These are phyloP conservation scores for Diplodia intermedia DNA, from an alignment of 2,329 filamentous ascomycete species.

Conservation along the genomic window DNA sequence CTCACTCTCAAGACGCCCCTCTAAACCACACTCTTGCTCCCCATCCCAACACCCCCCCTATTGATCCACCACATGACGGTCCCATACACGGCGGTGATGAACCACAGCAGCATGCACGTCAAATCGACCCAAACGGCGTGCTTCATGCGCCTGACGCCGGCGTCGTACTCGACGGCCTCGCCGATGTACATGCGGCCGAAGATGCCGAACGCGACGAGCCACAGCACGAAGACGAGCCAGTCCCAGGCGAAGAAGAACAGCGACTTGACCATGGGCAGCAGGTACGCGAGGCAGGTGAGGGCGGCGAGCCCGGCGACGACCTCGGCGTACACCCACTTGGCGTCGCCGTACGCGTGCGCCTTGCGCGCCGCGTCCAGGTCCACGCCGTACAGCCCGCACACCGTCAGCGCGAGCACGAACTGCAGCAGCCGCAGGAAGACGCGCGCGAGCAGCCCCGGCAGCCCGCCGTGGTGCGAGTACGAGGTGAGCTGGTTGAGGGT, in stretches of 20 bases:
- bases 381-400: constrained; percentile 72
- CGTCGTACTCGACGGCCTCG: constrained; percentile 68
- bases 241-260: constrained; percentile 69
- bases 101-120: constrained; percentile 76
- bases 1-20: neutral
- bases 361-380: constrained; percentile 47
- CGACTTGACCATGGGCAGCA: constrained; percentile 63
- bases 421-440: constrained; percentile 74
- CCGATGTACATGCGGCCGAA: constrained; percentile 83
- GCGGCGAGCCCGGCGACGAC: constrained; percentile 71
- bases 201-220: constrained; percentile 81
- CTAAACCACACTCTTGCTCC: constrained; percentile 23
- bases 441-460: constrained; percentile 61
- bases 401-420: constrained; percentile 76
- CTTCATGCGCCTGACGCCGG: constrained; percentile 77
- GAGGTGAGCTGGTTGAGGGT: constrained; percentile 15
- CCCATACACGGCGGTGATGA: constrained; percentile 64
- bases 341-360: constrained; percentile 53
- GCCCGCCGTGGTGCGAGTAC: constrained; percentile 38
- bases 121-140: constrained; percentile 85
- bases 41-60: neutral
- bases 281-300: constrained; percentile 69
- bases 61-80: constrained; percentile 16
- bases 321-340: constrained; percentile 67
- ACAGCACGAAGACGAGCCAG: constrained; percentile 63